These are phyloP conservation scores for Graphilbum fragrans DNA, from an alignment of 2,329 filamentous ascomycete species.

Conservation along the genomic window DNA sequence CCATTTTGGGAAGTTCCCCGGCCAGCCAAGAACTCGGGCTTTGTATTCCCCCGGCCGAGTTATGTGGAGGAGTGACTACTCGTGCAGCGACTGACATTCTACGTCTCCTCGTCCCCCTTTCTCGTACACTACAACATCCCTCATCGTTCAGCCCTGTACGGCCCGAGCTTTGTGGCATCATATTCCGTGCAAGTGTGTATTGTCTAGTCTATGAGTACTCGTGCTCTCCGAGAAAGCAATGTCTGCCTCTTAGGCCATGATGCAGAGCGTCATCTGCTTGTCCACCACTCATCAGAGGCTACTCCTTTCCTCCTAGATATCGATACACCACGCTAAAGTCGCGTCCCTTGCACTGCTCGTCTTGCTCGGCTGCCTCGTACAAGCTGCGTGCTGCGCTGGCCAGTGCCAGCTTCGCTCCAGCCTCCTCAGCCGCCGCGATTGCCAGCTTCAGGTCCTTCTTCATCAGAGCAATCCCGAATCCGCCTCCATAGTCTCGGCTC, in stretches of 20 bases:
- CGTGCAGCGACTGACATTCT: too few species aligned
- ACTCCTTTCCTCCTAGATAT: constrained; percentile 48
- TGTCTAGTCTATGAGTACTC: too few species aligned
- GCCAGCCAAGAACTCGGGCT: neutral
- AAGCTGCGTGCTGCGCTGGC: constrained; percentile 51
- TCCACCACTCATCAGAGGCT: neutral
- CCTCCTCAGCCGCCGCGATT: constrained; percentile 57
- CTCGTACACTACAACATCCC: too few species aligned
- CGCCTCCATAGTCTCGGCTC: constrained; percentile 61
- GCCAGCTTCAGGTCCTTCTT: constrained; percentile 67
- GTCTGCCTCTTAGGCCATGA: too few species aligned
- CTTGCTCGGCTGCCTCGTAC: constrained; percentile 53
- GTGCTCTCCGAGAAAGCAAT: too few species aligned
- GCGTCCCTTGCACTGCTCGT: constrained; percentile 50
- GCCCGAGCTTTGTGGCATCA: too few species aligned
- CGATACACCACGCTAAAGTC: constrained; percentile 78
- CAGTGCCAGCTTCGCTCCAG: constrained; percentile 52
- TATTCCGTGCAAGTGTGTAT: neutral
- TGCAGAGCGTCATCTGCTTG: too few species aligned
- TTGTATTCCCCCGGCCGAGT: neutral
- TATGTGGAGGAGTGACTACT: too few species aligned
- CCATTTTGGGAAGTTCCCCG: constrained; percentile 1
- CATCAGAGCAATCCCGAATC: constrained; percentile 70
- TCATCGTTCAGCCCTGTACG: too few species aligned
- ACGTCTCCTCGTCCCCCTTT: too few species aligned